Evolutionary conservation across 2,329 filamentous ascomycete genomes (phyloP).

Genomic region (Penicillium glabrum): DNA sequence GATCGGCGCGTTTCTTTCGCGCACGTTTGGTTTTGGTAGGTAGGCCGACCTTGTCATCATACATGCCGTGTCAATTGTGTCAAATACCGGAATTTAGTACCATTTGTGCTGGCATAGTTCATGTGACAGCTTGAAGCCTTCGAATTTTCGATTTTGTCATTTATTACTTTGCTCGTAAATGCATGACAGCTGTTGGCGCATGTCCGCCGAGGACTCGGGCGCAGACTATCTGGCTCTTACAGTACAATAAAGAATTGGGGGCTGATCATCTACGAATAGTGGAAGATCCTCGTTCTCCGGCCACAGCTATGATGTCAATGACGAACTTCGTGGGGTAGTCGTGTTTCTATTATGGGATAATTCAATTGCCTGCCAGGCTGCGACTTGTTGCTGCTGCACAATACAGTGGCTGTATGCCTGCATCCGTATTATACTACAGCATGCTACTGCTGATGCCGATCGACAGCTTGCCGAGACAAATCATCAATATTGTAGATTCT

Average conservation of each 20-base stretch:
- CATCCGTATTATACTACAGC: neutral
- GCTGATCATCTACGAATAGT: neutral
- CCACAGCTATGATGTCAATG: neutral
- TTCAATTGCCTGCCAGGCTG: conserved; percentile 7
- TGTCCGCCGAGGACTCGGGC: neutral
- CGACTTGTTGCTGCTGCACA: neutral
- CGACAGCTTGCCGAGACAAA: neutral
- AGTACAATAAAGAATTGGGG: neutral
- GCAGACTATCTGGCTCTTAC: neutral
- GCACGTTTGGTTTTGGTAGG: conserved; percentile 1
- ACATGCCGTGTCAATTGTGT: neutral
- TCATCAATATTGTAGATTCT: neutral
- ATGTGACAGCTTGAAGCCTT: neutral
- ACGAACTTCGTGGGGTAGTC: neutral
- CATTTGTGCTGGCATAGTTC: neutral
- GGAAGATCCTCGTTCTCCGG: neutral
- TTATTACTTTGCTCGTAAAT: neutral
- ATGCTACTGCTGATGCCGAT: neutral
- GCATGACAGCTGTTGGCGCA: neutral
- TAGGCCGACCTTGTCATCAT: conserved; percentile 1
- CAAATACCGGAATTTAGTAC: neutral
- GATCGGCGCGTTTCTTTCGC: conserved; percentile 1
- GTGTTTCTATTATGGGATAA: conserved; percentile 4
- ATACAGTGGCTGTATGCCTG: conserved; percentile 8
- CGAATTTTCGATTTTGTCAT: neutral